These are phyloP conservation scores for Cryptococcus jaspeensis DNA, from an alignment of 1,284 basidiomycete species.

Conservation along the genomic window DNA sequence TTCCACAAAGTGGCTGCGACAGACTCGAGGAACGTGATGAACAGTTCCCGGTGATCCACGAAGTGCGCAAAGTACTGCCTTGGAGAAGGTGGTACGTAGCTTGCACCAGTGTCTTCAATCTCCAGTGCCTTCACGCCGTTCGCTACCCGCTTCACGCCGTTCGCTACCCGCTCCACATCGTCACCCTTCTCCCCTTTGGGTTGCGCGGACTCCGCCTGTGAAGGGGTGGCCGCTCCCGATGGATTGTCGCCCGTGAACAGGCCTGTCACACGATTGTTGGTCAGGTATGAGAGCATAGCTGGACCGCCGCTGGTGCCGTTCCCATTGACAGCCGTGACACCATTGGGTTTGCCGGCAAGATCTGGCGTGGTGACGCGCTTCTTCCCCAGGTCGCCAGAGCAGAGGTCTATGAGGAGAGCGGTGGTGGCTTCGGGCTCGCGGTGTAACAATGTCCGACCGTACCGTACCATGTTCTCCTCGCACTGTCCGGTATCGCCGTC, in stretches of 20 bases:
- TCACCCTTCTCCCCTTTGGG: slow-evolving; percentile 44
- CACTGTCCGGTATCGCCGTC: slow-evolving; percentile 21
- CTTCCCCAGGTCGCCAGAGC: slow-evolving; percentile 62
- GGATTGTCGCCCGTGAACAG: slow-evolving; percentile 43
- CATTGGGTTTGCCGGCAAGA: slow-evolving; percentile 37
- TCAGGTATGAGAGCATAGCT: slow-evolving; percentile 74
- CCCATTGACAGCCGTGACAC: slow-evolving; percentile 15
- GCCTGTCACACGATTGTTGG: slow-evolving; percentile 60
- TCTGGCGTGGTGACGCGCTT: slow-evolving; percentile 33
- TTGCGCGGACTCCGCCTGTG: slow-evolving; percentile 17
- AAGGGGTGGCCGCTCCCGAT: slow-evolving; percentile 41
- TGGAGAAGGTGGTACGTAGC: slow-evolving; percentile 70
- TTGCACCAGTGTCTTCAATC: slow-evolving; percentile 22
- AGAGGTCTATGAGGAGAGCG: slow-evolving; percentile 85
- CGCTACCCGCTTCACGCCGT: not conserved
- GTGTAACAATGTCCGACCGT: slow-evolving; percentile 78
- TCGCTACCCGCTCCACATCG: slow-evolving; percentile 18
- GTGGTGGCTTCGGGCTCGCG: slow-evolving; percentile 84
- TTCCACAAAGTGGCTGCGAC: slow-evolving; percentile 79
- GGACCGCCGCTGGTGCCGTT: slow-evolving; percentile 49
- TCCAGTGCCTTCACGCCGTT: slow-evolving; percentile 1
- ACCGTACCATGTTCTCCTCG: slow-evolving; percentile 76
- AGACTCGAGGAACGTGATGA: slow-evolving; percentile 84
- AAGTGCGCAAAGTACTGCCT: slow-evolving; percentile 91
- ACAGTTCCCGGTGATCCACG: slow-evolving; percentile 79